These are phyloP conservation scores for Solanum tarapatanum DNA, from an alignment of 257 asterid species.

Conservation along the genomic window DNA sequence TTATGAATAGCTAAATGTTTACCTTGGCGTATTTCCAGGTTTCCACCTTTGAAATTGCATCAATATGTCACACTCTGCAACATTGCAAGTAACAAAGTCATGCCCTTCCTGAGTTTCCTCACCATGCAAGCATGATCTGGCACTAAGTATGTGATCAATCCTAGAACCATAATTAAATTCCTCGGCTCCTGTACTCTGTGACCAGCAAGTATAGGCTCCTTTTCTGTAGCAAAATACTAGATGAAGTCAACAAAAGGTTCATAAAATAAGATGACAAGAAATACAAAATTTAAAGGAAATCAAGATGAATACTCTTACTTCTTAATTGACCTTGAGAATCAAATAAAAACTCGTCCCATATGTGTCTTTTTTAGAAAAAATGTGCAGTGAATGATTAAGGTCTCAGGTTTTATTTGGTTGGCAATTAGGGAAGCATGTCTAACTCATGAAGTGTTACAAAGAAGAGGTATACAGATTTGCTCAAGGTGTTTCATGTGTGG, in stretches of 20 bases:
- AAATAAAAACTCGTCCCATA: background rate
- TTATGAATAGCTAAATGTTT: conserved; percentile 8
- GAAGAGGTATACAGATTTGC: too few relatives aligned
- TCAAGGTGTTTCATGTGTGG: too few relatives aligned
- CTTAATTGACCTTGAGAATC: background rate
- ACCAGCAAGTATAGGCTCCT: conserved; percentile 94
- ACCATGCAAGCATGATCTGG: conserved; percentile 78
- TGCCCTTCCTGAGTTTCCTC: conserved; percentile 45
- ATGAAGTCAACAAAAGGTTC: background rate
- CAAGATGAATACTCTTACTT: background rate
- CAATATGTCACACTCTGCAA: conserved; percentile 73
- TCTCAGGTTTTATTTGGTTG: too few relatives aligned
- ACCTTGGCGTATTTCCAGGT: conserved; percentile 74
- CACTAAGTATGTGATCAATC: conserved; percentile 82
- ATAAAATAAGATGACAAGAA: background rate
- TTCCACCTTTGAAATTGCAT: conserved; percentile 84
- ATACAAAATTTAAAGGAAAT: background rate
- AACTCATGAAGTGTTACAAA: too few relatives aligned
- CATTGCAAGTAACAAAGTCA: conserved; percentile 63
- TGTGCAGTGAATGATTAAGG: background rate
- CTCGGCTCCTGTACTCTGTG: conserved; percentile 89
- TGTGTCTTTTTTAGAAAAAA: background rate
- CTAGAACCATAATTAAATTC: conserved; percentile 90
- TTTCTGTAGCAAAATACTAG: conserved; percentile 25
- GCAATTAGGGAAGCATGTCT: too few relatives aligned